Conservation (phyloP, 257 asterid genomes). For the Nicotiana obtusifolia region DNA sequence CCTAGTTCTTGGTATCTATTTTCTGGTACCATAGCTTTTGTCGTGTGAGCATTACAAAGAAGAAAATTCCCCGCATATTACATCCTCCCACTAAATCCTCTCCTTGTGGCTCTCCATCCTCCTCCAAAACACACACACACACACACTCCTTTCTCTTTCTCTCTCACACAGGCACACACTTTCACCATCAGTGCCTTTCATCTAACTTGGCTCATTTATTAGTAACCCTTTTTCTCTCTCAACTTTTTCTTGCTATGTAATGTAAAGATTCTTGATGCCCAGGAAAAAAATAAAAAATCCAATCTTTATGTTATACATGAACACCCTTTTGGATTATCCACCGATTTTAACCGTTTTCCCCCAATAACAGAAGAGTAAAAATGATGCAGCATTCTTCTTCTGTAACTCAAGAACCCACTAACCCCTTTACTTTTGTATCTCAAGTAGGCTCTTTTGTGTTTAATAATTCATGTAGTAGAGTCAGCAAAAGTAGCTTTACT, state of each 20-base stretch:
- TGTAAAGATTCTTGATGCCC: neutral
- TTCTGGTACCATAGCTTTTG: neutral
- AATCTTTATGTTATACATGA: slow-evolving; percentile 7
- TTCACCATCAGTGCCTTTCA: neutral
- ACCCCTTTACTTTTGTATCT: slow-evolving; percentile 41
- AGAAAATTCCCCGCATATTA: neutral
- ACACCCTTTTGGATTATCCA: neutral
- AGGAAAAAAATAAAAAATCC: neutral
- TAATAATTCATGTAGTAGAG: slow-evolving; percentile 29
- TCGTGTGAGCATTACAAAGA: neutral
- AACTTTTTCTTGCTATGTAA: neutral
- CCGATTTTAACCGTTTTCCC: neutral
- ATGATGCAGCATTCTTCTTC: slow-evolving; percentile 73
- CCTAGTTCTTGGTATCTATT: neutral
- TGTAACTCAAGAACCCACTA: slow-evolving; percentile 62
- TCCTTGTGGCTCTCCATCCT: slow-evolving; percentile 46
- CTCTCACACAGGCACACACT: neutral
- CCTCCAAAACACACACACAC: slow-evolving; percentile 22
- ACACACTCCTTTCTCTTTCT: neutral
- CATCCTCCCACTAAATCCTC: slow-evolving; percentile 33
- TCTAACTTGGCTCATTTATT: slow-evolving; percentile 4
- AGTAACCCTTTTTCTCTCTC: neutral
- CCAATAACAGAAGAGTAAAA: neutral
- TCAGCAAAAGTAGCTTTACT: neutral
- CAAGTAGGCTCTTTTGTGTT: slow-evolving; percentile 42